Base-by-base conservation (phyloP, 148 eudicot species). In the Chenopodium suecicum region DNA sequence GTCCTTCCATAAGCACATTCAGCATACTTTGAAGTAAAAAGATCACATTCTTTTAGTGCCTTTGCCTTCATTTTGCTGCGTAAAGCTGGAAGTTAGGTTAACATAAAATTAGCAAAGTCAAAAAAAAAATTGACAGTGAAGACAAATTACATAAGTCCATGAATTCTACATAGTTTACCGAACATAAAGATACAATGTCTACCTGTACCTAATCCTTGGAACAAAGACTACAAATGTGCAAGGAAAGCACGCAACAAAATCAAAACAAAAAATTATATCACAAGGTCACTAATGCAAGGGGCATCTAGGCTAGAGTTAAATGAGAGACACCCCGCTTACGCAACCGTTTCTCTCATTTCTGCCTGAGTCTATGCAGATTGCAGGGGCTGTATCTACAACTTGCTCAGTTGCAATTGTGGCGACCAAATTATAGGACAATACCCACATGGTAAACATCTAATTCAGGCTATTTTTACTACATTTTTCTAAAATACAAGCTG, bases 31-130 rank as follows among this genome's bases (percentile, higher is more conserved):
- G 91, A 75, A 73, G 93, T 86, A 62, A 83, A 92, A 5, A 76
- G 82, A 83, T 92, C 91, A 69, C 98, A 95, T 85, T 92, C 91
- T 82, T 93, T 93, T 9, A 95, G 85, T 14, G 98, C 98, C 87
- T 95, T 95, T 72, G 84, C 88, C 87, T 95, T 95, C 99, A 95
- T 95, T 88, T 95, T 95, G 91, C 99, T 95, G 88, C 98, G 94
- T 81, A 95, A 86, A 87, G 99, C 99, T 95, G 92, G 64, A 85
- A 86, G 80, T 79, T 84, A 80, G 83, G 81, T 77, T 73, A 81
- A 73, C 78, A 84, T 81, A 77, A 50, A 80, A 84, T 84, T 73
- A 84, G 82, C 78, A 77, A 76, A 73, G 73, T 76, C 37, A 31
- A 1, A 52, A 25, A 2, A 12, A 9, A 4, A 64, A 7, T 54